These are phyloP conservation scores for Lachancea cidri DNA, from an alignment of 805 yeast genomes.

Conservation along the genomic window DNA sequence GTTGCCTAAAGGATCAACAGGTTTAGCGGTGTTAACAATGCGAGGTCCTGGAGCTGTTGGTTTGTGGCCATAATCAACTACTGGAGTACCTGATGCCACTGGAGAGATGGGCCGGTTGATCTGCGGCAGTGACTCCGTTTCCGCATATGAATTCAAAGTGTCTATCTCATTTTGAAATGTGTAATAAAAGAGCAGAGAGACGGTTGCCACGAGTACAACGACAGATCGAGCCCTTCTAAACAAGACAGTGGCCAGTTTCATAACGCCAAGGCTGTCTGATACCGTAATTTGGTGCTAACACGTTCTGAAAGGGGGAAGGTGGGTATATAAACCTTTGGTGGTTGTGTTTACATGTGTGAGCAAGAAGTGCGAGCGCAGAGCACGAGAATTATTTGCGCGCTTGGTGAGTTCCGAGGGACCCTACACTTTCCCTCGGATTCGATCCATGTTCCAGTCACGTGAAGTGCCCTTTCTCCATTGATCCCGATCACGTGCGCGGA, in stretches of 20 bases:
- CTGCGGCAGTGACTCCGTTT: slow-evolving; percentile 31
- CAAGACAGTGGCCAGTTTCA: slow-evolving; percentile 12
- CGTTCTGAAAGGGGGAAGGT: background rate
- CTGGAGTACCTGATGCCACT: background rate
- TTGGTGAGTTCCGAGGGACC: no score
- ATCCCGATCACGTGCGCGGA: no score
- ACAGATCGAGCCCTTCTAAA: slow-evolving; percentile 25
- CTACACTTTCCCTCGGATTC: no score
- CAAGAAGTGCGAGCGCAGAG: no score
- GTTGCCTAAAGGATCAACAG: background rate
- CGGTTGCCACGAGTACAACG: slow-evolving; percentile 25
- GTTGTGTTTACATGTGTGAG: no score
- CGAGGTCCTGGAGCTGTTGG: no score
- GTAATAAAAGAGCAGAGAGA: slow-evolving; percentile 30
- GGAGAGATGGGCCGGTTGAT: slow-evolving; percentile 14
- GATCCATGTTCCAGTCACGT: no score
- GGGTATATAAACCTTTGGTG: background rate
- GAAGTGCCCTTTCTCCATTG: no score
- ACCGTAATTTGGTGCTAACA: background rate
- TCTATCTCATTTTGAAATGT: slow-evolving; percentile 34
- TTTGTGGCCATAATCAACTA: no score
- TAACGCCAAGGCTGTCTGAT: background rate
- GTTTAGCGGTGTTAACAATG: background rate
- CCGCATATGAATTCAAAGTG: slow-evolving; percentile 33
- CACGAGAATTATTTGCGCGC: no score